phyloP scores from a whole-genome alignment of 1,284 basidiomycete species.

The Termitomyces sp. region DNA sequence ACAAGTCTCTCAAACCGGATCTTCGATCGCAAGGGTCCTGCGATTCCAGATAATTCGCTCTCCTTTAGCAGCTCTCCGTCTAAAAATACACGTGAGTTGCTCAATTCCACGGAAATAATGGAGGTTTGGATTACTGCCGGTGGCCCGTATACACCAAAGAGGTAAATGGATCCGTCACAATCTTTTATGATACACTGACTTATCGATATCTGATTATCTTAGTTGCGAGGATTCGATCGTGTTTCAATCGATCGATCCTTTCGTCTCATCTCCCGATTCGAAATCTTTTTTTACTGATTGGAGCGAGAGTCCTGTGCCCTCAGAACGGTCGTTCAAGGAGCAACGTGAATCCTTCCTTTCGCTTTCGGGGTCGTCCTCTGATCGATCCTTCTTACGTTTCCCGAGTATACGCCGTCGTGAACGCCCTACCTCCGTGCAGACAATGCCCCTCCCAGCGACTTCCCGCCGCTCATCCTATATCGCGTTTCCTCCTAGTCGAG shows the following conservation, averaged over 20 bases:
- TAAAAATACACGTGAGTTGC: slow-evolving; percentile 19
- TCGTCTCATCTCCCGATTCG: slow-evolving; percentile 33
- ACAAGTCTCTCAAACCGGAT: slow-evolving; percentile 25
- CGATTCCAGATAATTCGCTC: slow-evolving; percentile 17
- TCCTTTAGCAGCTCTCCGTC: slow-evolving; percentile 17
- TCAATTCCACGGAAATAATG: slow-evolving; percentile 17
- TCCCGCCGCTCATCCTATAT: slow-evolving; percentile 29
- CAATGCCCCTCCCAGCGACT: slow-evolving; percentile 28
- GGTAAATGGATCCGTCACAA: background rate
- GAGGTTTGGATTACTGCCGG: slow-evolving; percentile 29
- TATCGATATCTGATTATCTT: background rate
- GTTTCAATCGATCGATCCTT: slow-evolving; percentile 27
- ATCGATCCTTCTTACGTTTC: slow-evolving; percentile 23
- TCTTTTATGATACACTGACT: background rate
- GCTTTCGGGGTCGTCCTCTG: slow-evolving; percentile 31
- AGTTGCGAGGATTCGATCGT: slow-evolving; percentile 9
- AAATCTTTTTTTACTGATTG: slow-evolving; percentile 38
- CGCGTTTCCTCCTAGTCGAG: slow-evolving; percentile 18
- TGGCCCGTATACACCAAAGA: slow-evolving; percentile 23
- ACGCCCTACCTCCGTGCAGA: slow-evolving; percentile 29
- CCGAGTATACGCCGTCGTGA: slow-evolving; percentile 21
- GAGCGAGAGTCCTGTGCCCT: slow-evolving; percentile 18
- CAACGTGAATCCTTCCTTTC: slow-evolving; percentile 37
- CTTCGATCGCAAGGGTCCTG: slow-evolving; percentile 25
- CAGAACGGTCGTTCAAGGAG: slow-evolving; percentile 19